Evolutionary conservation across 2,329 filamentous ascomycete species (phyloP).

Genomic region (Talaromyces rugulosus): DNA sequence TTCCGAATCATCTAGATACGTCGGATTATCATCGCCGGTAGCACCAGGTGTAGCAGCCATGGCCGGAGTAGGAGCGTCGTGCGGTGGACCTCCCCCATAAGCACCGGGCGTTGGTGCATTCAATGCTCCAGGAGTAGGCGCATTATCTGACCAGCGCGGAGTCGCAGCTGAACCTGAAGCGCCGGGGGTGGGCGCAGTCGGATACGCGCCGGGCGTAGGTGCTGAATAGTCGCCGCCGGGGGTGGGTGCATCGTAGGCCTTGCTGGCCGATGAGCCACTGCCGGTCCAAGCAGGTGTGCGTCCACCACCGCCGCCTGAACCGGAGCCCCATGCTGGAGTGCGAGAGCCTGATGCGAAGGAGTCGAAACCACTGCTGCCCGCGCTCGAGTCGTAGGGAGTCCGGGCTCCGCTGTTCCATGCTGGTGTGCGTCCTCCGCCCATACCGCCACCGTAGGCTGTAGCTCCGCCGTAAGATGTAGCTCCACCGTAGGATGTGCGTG

Average conservation of each 20-base stretch:
- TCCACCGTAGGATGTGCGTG: conserved; percentile 57
- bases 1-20: conserved; percentile 13
- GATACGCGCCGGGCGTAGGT: conserved; percentile 58
- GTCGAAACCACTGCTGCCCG: conserved; percentile 64
- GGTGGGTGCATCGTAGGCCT: conserved; percentile 68
- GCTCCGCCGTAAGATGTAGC: conserved; percentile 62
- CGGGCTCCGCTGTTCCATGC: conserved; percentile 75
- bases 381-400: conserved; percentile 57
- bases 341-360: conserved; percentile 67
- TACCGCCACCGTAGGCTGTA: conserved; percentile 63
- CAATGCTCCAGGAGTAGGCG: conserved; percentile 44
- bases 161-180: conserved; percentile 60
- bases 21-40: conserved; percentile 12
- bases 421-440: conserved; percentile 66
- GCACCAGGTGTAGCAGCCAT: conserved; percentile 17
- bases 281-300: conserved; percentile 44
- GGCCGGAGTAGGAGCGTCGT: conserved; percentile 45
- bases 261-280: conserved; percentile 26
- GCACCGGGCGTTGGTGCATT: conserved; percentile 40
- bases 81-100: conserved; percentile 22
- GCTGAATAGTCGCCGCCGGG: conserved; percentile 64
- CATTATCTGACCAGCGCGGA: conserved; percentile 42
- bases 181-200: conserved; percentile 62
- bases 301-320: conserved; percentile 42
- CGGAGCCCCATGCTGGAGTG: conserved; percentile 66